Evolutionary conservation across 2,329 filamentous ascomycete genomes (phyloP), one percentile per base, ranked within the genome.

Genomic region (Stachybotrys echinatus): DNA sequence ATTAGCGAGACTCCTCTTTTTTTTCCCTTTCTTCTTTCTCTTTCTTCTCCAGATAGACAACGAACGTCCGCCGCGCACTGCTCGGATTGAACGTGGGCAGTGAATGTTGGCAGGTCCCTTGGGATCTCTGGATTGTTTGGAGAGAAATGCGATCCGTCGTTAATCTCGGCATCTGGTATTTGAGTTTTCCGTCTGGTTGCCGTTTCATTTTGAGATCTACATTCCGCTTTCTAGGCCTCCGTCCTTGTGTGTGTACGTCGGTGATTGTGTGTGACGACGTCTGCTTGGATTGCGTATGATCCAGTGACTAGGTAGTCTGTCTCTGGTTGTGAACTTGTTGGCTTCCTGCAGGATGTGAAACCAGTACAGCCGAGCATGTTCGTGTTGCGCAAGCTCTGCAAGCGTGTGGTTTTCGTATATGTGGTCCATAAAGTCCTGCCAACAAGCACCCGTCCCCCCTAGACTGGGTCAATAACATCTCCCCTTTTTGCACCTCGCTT

Each of bases 171-270:
- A 70, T 59, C 70, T 70, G 70, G 68, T 68, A 58, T 64, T 51
- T 55, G 22, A 17, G 23, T 18, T 49, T 60, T 65, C 72, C 66
- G 69, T 79, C 74, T 73, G 71, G 65, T 67, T 72, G 69, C 67
- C 71, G 76, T 79, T 79, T 79, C 76, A 79, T 77, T 76, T 71
- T 70, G 74, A 75, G 75, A 79, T 79, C 75, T 76, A 79, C 76
- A 79, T 74, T 68, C 54, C 31, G 10, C 31, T n/a, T 34, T 8
- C 27, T 14, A 10, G 27, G 27, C 27, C 14, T 34, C 10, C 27
- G 10, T 34, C 10, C 14, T 3, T 34, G 27, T n/a, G n/a, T n/a
- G n/a, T n/a, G n/a, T n/a, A 14, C 27, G 27, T 34, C 10, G 14
- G 27, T 34, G 27, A 34, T 34, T 34, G 27, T 34, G 27, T 34